A percentile compares a stretch with the other conserved stretches of the same genome.
These are phyloP conservation scores for Phallus indusiatus DNA, from an alignment of 768 basidiomycete genomes.

Conservation along the genomic window DNA sequence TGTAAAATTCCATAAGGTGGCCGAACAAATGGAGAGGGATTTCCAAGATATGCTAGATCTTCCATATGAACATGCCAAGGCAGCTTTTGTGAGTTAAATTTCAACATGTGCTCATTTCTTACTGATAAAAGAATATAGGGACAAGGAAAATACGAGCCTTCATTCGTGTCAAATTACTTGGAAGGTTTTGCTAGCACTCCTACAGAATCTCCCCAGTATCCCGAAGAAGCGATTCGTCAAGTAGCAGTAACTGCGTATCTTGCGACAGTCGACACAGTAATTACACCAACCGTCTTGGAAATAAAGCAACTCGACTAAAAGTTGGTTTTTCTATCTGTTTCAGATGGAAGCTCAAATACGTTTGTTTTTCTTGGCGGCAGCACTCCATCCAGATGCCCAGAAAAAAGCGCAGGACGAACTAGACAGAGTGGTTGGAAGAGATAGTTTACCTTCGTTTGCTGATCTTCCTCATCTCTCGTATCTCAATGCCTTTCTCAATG, in stretches of 20 bases:
- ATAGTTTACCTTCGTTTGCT: slow-evolving; percentile 16
- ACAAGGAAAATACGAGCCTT: slow-evolving; percentile 18
- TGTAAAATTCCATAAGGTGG: slow-evolving; percentile 18
- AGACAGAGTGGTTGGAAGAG: slow-evolving; percentile 13
- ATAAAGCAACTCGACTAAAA: not conserved
- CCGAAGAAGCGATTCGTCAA: slow-evolving; percentile 4
- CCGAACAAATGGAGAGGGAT: not conserved
- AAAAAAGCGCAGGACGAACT: slow-evolving; percentile 11
- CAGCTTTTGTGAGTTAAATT: no score
- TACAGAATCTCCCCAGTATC: not conserved
- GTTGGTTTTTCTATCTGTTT: not conserved
- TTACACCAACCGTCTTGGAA: not conserved
- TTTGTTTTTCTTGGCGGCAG: slow-evolving; percentile 14
- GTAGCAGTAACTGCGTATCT: not conserved
- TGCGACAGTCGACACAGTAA: slow-evolving; percentile 1
- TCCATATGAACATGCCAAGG: no score
- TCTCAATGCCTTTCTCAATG: slow-evolving; percentile 17
- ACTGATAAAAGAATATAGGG: slow-evolving; percentile 10
- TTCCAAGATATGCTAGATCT: no score
- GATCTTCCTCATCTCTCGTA: slow-evolving; percentile 20
- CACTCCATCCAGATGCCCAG: slow-evolving; percentile 20
- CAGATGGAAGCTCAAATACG: slow-evolving; percentile 7
- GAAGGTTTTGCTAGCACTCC: not conserved
- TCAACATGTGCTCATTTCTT: not conserved
- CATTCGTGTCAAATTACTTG: slow-evolving; percentile 14